Percentiles rank a stretch among this genome's conserved stretches.
Evolutionary conservation across 78 protist species (phyloP).

Genomic region (Dictyostelium discoideum): DNA sequence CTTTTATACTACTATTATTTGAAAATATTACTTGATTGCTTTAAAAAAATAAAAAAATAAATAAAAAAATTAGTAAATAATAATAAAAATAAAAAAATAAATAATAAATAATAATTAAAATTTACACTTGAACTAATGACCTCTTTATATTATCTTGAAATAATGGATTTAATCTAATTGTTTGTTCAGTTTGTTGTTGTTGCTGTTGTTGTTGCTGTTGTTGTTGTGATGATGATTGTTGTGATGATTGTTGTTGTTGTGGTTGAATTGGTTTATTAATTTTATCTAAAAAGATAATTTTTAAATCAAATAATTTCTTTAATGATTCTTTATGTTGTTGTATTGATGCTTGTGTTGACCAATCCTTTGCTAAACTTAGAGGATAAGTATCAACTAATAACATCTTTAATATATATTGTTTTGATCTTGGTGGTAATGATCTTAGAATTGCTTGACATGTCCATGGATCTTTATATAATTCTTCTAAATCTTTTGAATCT

Average conservation of each 20-base stretch:
- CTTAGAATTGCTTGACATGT: conserved; percentile 67
- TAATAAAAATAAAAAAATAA: too few species aligned
- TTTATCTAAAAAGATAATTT: conserved; percentile 22
- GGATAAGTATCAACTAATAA: background rate
- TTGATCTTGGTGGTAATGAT: conserved; percentile 60
- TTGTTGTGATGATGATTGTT: background rate
- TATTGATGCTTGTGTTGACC: conserved; percentile 27
- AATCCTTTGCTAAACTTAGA: background rate
- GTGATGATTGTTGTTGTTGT: background rate
- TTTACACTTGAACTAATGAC: conserved; percentile 25
- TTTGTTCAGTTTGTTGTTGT: background rate
- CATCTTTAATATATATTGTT: conserved; percentile 60
- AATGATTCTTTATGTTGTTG: conserved; percentile 41
- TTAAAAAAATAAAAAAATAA: background rate
- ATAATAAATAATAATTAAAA: too few species aligned
- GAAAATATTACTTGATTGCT: conserved; percentile 32
- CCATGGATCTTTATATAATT: conserved; percentile 47
- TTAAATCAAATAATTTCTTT: conserved; percentile 31
- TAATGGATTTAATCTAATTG: conserved; percentile 26
- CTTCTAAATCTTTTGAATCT: conserved; percentile 20
- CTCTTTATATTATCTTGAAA: conserved; percentile 35
- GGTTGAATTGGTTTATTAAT: background rate
- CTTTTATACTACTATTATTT: background rate
- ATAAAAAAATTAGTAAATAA: too few species aligned
- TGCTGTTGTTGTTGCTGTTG: background rate